Evolutionary conservation across 1,139 yeast genomes (phyloP), one percentile per base, ranked within the genome.

Genomic region (Yueomyces sp.): DNA sequence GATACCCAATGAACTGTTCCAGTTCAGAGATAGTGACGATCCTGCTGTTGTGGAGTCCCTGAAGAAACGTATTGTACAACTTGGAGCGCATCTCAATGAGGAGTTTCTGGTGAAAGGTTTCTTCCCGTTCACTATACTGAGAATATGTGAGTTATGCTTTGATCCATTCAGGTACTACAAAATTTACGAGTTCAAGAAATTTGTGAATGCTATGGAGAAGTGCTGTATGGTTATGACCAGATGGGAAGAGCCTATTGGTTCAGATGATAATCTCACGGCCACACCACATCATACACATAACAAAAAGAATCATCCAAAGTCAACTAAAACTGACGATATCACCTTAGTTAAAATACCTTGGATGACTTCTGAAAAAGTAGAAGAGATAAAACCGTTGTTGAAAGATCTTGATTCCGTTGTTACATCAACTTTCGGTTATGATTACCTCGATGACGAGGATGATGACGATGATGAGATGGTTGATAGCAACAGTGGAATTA

Each of bases 281-380:
- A 38, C 37, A 25, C 42, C 41, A 6, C 34, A 41, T 7, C 43
- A 42, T 3, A 35, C 42, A 2, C 36, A 41, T 8, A 38, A 42
- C 28, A 41, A 43, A 11, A 42, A 42, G 27, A 40, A 42, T 6
- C 55, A 48, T 39, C 59, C 54, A 4, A 29, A 29, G 9, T 6
- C 6, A 29, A 6, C 9, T 6, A 29, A 29, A 6, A 43, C 51
- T 4, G 63, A 62, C 36, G 62, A 63, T 11, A 59, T 63, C 1
- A 50, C 66, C 1, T 45, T 66, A 46, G 59, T 66, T 0, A 70
- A 64, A 45, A 72, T 75, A 12, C 70, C 73, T 2, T 74, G 78
- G 78, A 52, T 72, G 31, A 60, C 61, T n/a, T 61, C 58, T 28
- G 62, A 57, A 27, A 52, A 49, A 3, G 55, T 54, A 6, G 50